Percentiles rank a stretch among this genome's conserved stretches.
Conservation (phyloP, 306 rosid genomes). For the Rosa chinensis region DNA sequence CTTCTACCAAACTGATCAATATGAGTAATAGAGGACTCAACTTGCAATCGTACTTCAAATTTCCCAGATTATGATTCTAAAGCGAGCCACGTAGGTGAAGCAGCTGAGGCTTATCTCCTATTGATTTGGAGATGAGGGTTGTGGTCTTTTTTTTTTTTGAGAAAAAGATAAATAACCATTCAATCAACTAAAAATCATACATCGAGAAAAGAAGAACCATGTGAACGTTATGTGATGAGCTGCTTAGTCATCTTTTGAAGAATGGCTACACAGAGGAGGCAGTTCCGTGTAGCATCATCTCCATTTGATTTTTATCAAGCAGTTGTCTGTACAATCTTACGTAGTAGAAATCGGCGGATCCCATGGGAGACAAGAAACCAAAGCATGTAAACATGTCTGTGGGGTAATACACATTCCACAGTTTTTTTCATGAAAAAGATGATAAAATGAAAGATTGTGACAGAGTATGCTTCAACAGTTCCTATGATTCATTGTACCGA, state of each 20-base stretch:
- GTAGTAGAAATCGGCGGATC: background rate
- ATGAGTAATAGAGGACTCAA: background rate
- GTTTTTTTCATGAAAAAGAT: background rate
- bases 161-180: too few species aligned
- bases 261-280: background rate
- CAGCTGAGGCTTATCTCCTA: background rate
- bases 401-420: background rate
- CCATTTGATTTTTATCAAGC: background rate
- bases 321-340: background rate
- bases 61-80: too few species aligned
- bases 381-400: background rate
- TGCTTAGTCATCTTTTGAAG: background rate
- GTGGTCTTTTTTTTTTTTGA: background rate
- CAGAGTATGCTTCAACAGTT: background rate
- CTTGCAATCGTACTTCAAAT: background rate
- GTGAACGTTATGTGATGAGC: constrained; percentile 13
- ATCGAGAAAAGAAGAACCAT: background rate
- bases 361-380: background rate
- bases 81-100: background rate
- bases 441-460: background rate
- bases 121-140: constrained; percentile 12
- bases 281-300: constrained; percentile 11
- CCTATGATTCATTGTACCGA: background rate
- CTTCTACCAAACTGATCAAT: background rate
- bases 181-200: too few species aligned